Base-by-base conservation (phyloP, 192 early-diverging fungal species). In the Linnemannia elongata region DNA sequence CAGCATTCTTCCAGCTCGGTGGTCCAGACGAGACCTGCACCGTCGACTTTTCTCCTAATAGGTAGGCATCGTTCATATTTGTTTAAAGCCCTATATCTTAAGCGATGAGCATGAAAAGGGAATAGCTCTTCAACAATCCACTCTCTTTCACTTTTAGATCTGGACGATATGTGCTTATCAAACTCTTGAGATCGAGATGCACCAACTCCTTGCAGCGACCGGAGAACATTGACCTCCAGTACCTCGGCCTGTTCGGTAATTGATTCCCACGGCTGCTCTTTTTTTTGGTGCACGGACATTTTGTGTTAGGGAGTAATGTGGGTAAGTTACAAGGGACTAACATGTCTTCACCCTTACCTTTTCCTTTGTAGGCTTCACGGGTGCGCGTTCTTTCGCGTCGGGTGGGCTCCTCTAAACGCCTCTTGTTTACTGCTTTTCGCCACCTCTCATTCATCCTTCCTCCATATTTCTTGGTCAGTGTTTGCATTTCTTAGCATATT, bases 181-280 rank as follows among this genome's bases (percentile, higher is more conserved):
- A 92, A 55, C 71, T 92, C 2, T 35, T 92, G 38, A 69, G 92
- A 30, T 82, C 89, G 2, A 78, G 85, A 30, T 77, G 82, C 54
- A 78, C 79, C 7, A 87, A 87, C 33, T 55, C 76, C 13, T 72
- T 87, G 20, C 79, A 81, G n/a, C 75, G 82, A 33, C 81, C 83
- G 15, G 88, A 91, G 49, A 92, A 92, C 80, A 92, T 92, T 87
- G 92, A 92, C 72, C 79, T 92, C 2, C 92, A 92, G 71, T 92
- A 92, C 44, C 81, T 92, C 38, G 92, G 92, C 0, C 44, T 92
- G 24, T 86, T 92, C 68, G 92, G 92, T 72, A 81, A 52, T 71
- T 17, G 35, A 30, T 30, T 36, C 30, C 30, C 60, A 66, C 30
- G 30, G 60, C 27, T 15, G 27, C 39, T 45, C 13, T 6, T 7